Conservation (phyloP, 1,284 basidiomycete genomes). For the Lignosus rhinocerotis region DNA sequence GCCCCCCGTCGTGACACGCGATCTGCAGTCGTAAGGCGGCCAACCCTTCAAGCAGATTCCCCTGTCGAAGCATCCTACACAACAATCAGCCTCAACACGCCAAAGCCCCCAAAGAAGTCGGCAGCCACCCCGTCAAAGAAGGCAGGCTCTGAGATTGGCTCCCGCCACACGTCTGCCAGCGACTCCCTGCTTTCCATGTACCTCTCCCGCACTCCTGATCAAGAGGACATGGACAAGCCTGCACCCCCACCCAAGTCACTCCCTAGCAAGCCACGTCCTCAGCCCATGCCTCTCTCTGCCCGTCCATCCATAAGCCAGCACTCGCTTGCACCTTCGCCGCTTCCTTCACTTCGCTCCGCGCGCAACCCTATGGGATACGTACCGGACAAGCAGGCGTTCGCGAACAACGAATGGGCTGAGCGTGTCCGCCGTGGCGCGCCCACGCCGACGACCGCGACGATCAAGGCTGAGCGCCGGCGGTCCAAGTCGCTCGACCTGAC, state of each 20-base stretch:
- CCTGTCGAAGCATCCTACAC: slow-evolving; percentile 20
- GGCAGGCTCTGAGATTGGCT: background rate
- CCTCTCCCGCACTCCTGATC: slow-evolving; percentile 23
- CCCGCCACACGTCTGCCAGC: slow-evolving; percentile 15
- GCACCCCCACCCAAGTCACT: slow-evolving; percentile 16
- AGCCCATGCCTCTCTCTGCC: slow-evolving; percentile 18
- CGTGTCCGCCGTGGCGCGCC: slow-evolving; percentile 23
- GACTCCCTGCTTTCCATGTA: slow-evolving; percentile 37
- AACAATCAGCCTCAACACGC: slow-evolving; percentile 27
- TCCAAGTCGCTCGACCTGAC: slow-evolving; percentile 27
- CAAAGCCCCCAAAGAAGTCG: slow-evolving; percentile 15
- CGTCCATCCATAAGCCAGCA: slow-evolving; percentile 14
- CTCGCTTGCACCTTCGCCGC: slow-evolving; percentile 17
- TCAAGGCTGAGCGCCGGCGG: slow-evolving; percentile 24
- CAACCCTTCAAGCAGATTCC: slow-evolving; percentile 17
- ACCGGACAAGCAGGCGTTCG: slow-evolving; percentile 16
- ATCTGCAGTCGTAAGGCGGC: slow-evolving; percentile 25
- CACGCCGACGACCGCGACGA: slow-evolving; percentile 13
- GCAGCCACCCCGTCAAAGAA: background rate
- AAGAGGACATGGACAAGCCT: slow-evolving; percentile 16
- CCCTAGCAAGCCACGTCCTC: slow-evolving; percentile 12
- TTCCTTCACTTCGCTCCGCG: slow-evolving; percentile 14
- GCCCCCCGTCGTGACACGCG: slow-evolving; percentile 29
- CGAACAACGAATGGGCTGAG: slow-evolving; percentile 27
- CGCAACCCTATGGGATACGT: slow-evolving; percentile 7